Evolutionary conservation across 345 rosid genomes (phyloP).

Genomic region (Aurinia saxatilis): DNA sequence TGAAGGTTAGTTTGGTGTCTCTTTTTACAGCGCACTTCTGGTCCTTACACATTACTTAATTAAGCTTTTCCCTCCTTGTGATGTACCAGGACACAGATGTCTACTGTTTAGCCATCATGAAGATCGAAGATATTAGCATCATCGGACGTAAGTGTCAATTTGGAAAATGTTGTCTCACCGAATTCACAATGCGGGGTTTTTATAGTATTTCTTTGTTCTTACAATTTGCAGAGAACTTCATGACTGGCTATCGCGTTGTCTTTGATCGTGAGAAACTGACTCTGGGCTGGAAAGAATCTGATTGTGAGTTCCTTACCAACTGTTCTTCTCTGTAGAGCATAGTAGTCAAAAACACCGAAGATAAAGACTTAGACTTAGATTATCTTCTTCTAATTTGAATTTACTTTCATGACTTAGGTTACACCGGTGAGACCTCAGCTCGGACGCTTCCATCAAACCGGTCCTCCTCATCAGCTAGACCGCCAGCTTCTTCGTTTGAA

Average conservation of each 20-base stretch:
- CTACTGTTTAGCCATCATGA: slow-evolving; percentile 71
- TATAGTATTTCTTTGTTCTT: background rate
- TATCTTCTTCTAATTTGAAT: background rate
- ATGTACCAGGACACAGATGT: slow-evolving; percentile 36
- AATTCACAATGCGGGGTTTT: background rate
- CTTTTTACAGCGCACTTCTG: background rate
- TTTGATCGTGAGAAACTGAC: slow-evolving; percentile 61
- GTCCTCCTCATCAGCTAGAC: slow-evolving; percentile 25
- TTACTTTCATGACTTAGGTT: slow-evolving; percentile 13
- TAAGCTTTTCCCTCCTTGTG: slow-evolving; percentile 4
- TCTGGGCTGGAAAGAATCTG: slow-evolving; percentile 62
- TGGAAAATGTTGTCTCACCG: background rate
- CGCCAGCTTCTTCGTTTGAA: slow-evolving; percentile 50
- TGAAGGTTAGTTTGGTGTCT: slow-evolving; percentile 34
- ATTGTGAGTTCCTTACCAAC: slow-evolving; percentile 45
- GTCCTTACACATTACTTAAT: background rate
- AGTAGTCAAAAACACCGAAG: background rate
- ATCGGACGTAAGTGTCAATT: slow-evolving; percentile 75
- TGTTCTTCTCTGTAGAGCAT: background rate
- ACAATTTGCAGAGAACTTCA: slow-evolving; percentile 62
- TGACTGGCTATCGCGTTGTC: slow-evolving; percentile 62
- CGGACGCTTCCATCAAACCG: slow-evolving; percentile 36
- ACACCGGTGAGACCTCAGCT: slow-evolving; percentile 25
- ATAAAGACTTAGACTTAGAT: background rate
- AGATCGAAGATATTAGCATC: slow-evolving; percentile 57